Evolutionary conservation across 352 stramenopile genomes (phyloP), one percentile per base, ranked within the genome.

Genomic region (Thalassiosira hispida): DNA sequence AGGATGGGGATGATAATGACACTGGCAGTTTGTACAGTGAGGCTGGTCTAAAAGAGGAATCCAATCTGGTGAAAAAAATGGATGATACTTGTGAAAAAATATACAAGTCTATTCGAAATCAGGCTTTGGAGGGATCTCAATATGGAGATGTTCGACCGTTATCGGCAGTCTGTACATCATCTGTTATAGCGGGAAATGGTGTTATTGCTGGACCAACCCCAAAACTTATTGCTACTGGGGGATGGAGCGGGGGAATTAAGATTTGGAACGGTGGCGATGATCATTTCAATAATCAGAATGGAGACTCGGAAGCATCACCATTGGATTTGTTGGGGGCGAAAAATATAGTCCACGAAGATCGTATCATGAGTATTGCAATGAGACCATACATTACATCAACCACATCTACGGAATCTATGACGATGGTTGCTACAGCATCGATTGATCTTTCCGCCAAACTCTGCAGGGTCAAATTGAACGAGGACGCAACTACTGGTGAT

Each of bases 241-340:
- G 96, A 44, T 98, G 96, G 95, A 97, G 91, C 79, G 96, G 94
- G 49, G 88, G 94, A 3, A 96, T 98, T 11, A 98, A 98, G 81
- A 84, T 98, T 20, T 99, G 96, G 96, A 92, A 98, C 70, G 85
- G 91, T 18, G 85, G 80, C 2, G 29, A 71, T 51, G 61, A 79
- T 69, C 61, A 75, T 61, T 38, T 38, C 33, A 31, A 55, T 53
- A 23, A 53, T 12, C 31, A n/a, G 46, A 92, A 77, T 40, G 93
- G 90, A 35, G 81, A 44, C 22, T 31, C 44, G 11, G 68, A 69
- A 22, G 86, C 18, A 81, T 93, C 76, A 64, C 93, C 53, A 38
- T 71, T 93, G 23, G 74, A 87, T 71, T 63, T 80, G 29, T 52
- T 91, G 27, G 76, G 76, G 23, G 65, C 81, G 18, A 88, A 82